phyloP scores from a whole-genome alignment of 2,329 filamentous ascomycete genomes.

The Rhexocercosporidium sp. region DNA sequence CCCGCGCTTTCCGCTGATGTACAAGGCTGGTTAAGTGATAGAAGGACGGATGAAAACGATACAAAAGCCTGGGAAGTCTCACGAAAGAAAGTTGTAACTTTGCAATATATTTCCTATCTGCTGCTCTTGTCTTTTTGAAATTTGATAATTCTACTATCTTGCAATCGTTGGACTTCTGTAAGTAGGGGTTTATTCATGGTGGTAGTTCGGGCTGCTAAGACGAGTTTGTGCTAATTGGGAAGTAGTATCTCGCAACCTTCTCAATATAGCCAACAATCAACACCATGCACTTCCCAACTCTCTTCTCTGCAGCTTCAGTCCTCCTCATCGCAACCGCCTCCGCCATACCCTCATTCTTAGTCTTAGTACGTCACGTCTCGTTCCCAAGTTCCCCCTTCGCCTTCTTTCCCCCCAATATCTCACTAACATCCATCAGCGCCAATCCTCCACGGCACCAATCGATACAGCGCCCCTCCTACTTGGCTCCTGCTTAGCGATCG shows the following conservation, averaged over 20 bases:
- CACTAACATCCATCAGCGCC: constrained; percentile 10
- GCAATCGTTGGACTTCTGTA: neutral
- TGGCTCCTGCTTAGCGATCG: constrained; percentile 26
- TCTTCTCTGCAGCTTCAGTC: constrained; percentile 6
- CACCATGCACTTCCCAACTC: constrained; percentile 21
- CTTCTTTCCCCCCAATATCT: neutral
- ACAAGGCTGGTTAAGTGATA: neutral
- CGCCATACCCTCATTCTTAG: neutral
- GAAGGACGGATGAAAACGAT: neutral
- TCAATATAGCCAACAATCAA: neutral
- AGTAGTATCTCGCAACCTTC: neutral
- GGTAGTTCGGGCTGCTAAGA: too few species aligned
- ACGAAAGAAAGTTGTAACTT: neutral
- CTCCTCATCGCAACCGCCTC: constrained; percentile 6
- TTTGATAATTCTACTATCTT: too few species aligned
- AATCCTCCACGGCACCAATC: constrained; percentile 17
- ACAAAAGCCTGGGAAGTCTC: neutral
- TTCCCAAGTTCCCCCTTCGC: too few species aligned
- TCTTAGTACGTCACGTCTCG: neutral
- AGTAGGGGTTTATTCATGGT: too few species aligned
- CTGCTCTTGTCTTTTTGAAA: too few species aligned
- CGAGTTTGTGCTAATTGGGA: neutral
- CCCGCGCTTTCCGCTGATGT: neutral
- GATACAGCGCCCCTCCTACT: constrained; percentile 20
- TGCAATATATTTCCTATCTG: neutral